These are phyloP conservation scores for Colletotrichum sojae DNA, from an alignment of 2,329 filamentous ascomycete genomes.

Conservation along the genomic window DNA sequence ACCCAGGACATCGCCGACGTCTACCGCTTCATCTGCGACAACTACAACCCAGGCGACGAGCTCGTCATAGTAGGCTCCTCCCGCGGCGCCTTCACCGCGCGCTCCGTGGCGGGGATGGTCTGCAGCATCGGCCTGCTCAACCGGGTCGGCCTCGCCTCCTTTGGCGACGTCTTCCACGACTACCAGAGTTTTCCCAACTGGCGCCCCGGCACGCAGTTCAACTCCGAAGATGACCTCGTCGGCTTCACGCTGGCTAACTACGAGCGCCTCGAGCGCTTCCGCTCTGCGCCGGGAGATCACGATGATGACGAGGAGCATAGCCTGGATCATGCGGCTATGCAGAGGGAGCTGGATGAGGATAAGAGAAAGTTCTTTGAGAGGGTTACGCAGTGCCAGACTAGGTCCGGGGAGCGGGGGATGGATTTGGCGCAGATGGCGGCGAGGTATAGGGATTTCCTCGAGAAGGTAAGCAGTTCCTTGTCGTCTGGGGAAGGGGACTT, in stretches of 20 bases:
- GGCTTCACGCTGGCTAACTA: slow-evolving; percentile 30
- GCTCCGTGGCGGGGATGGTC: slow-evolving; percentile 49
- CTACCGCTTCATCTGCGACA: slow-evolving; percentile 54
- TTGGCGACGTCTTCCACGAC: slow-evolving; percentile 39
- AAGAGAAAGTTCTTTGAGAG: slow-evolving; percentile 17
- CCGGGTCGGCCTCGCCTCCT: slow-evolving; percentile 35
- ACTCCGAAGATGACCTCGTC: too few species aligned
- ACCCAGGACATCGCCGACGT: slow-evolving; percentile 50
- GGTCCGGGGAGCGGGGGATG: background rate
- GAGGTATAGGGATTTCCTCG: slow-evolving; percentile 22
- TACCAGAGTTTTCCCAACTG: slow-evolving; percentile 40
- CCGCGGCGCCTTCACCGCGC: slow-evolving; percentile 54
- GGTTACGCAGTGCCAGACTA: background rate
- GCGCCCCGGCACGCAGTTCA: too few species aligned
- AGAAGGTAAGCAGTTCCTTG: background rate
- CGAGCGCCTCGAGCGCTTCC: slow-evolving; percentile 6
- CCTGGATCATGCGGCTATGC: background rate
- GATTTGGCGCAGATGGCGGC: slow-evolving; percentile 19
- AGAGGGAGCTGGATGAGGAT: slow-evolving; percentile 6
- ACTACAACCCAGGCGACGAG: slow-evolving; percentile 52
- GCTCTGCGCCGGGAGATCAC: background rate
- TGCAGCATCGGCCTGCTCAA: slow-evolving; percentile 39
- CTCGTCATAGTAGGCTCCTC: slow-evolving; percentile 55
- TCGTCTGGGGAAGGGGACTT: background rate
- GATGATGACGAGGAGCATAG: background rate